Evolutionary conservation across 2,329 filamentous ascomycete species (phyloP), one percentile per base, ranked within the genome.

Genomic region (Talaromyces sp.): DNA sequence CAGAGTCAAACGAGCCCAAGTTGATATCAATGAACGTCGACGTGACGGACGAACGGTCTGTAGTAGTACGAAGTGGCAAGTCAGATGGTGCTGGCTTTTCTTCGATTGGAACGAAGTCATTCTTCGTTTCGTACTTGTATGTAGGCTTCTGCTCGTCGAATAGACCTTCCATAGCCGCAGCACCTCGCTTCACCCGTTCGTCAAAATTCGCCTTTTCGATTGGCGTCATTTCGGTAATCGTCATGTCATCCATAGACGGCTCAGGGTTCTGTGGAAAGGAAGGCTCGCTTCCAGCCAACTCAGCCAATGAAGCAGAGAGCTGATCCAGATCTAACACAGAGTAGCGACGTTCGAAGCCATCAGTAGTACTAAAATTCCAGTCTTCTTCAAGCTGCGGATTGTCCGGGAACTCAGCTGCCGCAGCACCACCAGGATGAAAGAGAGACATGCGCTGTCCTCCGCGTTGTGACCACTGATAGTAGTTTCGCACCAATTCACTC

Each of bases 361-460:
- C 83, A 2, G 84, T 86, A 5, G 84, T 86, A 67, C 84, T 87
- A 69, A 88, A 88, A 63, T 86, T 87, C 86, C 86, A 88, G 65
- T 86, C 84, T 44, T 84, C 82, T 3, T 80, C 77, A 0, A 77
- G 71, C 1, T 46, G 44, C 6, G 75, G 70, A 28, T 78, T 75
- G 12, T 70, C 79, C 31, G 81, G 79, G 33, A 81, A 73, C 63
- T 84, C 80, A 35, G 85, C 84, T 12, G 81, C 82, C 16, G 80
- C 81, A 16, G 85, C 85, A 65, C 85, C 85, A 60, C 81, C 82
- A 25, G 82, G 81, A 65, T 85, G 82, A 72, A 87, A 88, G 0
- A 88, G 75, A 5, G 86, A 88, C 16, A 77, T 73, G 46, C 80
- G 74, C 63, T 82, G 80, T 5, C 80, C 80, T 61, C 80, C 80